Conservation (phyloP, 2,329 filamentous ascomycete species). For the Fusarium pininemorale region DNA sequence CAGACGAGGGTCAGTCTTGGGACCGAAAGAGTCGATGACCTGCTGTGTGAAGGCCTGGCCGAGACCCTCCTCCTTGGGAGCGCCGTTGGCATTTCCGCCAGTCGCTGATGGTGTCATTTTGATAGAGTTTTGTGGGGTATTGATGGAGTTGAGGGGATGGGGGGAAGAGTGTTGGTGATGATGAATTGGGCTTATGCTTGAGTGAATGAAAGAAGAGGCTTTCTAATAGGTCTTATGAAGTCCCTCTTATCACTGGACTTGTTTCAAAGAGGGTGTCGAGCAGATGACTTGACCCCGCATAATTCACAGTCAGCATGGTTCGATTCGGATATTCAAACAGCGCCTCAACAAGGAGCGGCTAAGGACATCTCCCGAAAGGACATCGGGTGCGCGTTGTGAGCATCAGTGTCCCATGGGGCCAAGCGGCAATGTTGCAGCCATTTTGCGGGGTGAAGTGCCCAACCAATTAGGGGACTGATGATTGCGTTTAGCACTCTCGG, state of each 20-base stretch:
- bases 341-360: conserved; percentile 17
- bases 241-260: conserved; percentile 1
- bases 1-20: conserved; percentile 73
- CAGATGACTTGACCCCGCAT: conserved; percentile 28
- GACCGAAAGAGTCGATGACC: conserved; percentile 79
- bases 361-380: conserved; percentile 11
- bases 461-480: conserved; percentile 17
- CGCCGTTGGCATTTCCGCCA: conserved; percentile 53
- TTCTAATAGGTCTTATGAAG: conserved; percentile 1
- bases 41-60: conserved; percentile 71
- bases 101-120: conserved; percentile 46
- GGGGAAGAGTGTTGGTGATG: background rate
- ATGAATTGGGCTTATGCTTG: background rate
- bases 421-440: background rate
- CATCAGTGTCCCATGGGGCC: background rate
- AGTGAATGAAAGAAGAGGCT: background rate
- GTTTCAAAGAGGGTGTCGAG: conserved; percentile 3
- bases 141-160: background rate
- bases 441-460: conserved; percentile 11
- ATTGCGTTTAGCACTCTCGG: conserved; percentile 26
- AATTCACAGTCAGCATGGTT: conserved; percentile 20
- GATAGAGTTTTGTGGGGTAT: conserved; percentile 11
- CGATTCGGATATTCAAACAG: conserved; percentile 17
- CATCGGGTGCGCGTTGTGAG: conserved; percentile 11
- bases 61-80: conserved; percentile 37